phyloP scores from a whole-genome alignment of 1,139 yeast species.

The Kurtzmaniella quercitrusa region DNA sequence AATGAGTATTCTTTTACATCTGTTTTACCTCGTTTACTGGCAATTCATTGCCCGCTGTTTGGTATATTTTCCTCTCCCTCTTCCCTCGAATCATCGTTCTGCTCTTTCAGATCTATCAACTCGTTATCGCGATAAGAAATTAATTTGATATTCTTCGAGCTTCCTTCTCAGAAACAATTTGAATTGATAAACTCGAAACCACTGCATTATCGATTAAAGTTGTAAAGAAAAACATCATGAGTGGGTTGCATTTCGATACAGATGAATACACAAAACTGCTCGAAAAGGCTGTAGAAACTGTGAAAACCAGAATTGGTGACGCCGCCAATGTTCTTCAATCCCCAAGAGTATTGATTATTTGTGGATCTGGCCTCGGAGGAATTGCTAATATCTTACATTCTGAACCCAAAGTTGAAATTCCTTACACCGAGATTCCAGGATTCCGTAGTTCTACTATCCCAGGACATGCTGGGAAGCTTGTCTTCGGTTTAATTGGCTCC shows the following conservation, averaged over 20 bases:
- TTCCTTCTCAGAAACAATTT: no score
- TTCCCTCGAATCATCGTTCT: no score
- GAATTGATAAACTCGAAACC: no score
- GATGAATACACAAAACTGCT: constrained; percentile 18
- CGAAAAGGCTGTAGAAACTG: constrained; percentile 16
- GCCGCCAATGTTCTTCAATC: constrained; percentile 17
- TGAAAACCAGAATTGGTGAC: constrained; percentile 12
- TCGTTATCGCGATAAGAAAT: not conserved
- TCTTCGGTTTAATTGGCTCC: constrained; percentile 71
- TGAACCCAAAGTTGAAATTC: constrained; percentile 44
- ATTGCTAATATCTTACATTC: constrained; percentile 54
- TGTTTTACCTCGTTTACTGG: no score
- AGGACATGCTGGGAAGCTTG: constrained; percentile 83
- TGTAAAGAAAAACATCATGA: not conserved
- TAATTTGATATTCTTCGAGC: not conserved
- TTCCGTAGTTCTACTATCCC: constrained; percentile 78
- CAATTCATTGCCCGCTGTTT: no score
- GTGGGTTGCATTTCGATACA: constrained; percentile 8
- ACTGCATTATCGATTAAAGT: no score
- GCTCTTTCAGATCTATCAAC: no score
- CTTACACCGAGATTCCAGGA: constrained; percentile 73
- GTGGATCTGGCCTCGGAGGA: constrained; percentile 95
- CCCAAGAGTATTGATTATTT: constrained; percentile 73
- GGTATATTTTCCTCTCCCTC: no score
- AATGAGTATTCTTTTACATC: no score